These are phyloP conservation scores for Kernera saxatilis DNA, from an alignment of 345 rosid species.

Conservation along the genomic window DNA sequence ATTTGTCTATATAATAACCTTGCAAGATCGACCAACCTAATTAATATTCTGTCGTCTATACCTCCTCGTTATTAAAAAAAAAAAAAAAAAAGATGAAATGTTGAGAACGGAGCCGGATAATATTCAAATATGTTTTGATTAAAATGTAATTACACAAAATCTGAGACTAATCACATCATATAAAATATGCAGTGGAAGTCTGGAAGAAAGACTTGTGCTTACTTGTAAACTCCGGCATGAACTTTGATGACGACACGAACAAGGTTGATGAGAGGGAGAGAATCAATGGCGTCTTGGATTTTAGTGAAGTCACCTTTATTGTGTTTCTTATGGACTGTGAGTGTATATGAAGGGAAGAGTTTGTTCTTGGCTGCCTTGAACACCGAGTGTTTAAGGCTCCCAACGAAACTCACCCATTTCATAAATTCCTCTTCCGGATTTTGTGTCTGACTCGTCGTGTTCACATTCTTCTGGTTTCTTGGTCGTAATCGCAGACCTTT, in stretches of 20 bases:
- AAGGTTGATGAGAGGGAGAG: constrained; percentile 76
- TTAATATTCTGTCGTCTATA: neutral
- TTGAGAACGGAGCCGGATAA: no score
- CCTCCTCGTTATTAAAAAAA: neutral
- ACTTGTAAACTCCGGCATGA: constrained; percentile 94
- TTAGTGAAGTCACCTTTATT: constrained; percentile 70
- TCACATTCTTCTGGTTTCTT: constrained; percentile 34
- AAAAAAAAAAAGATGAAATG: neutral
- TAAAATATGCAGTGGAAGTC: neutral
- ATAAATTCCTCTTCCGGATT: constrained; percentile 79
- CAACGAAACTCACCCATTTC: constrained; percentile 92
- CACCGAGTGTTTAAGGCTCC: constrained; percentile 67
- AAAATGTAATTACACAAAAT: neutral
- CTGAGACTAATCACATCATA: neutral
- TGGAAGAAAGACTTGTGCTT: constrained; percentile 27
- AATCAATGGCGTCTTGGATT: constrained; percentile 90
- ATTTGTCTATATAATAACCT: neutral
- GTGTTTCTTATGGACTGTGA: constrained; percentile 57
- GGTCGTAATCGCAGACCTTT: constrained; percentile 53
- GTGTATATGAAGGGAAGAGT: constrained; percentile 69
- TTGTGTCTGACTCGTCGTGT: constrained; percentile 42
- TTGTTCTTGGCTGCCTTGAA: constrained; percentile 81
- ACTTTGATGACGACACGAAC: constrained; percentile 91
- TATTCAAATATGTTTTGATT: neutral
- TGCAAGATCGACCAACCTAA: constrained; percentile 2